These are phyloP conservation scores for Neurospora hispaniola DNA, from an alignment of 495 filamentous ascomycete species.

Conservation along the genomic window DNA sequence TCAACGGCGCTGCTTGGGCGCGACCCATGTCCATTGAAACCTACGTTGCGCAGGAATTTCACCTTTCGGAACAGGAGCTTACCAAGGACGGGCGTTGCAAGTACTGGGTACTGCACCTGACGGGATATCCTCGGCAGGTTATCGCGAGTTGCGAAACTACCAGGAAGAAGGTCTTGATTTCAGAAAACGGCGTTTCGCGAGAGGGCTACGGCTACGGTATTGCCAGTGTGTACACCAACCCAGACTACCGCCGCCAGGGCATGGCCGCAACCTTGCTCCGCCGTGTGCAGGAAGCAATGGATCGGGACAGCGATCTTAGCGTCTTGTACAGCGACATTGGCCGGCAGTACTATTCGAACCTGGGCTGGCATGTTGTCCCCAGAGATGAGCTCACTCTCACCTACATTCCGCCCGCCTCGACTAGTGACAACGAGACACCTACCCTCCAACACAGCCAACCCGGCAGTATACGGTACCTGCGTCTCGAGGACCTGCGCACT, in stretches of 20 bases:
- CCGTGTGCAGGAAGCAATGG: constrained; percentile 33
- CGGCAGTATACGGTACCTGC: constrained; percentile 21
- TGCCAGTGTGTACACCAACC: constrained; percentile 71
- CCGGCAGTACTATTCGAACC: constrained; percentile 67
- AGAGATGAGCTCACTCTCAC: constrained; percentile 63
- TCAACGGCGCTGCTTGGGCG: constrained; percentile 13
- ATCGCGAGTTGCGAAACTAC: constrained; percentile 75
- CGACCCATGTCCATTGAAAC: constrained; percentile 29
- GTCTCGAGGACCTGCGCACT: constrained; percentile 34
- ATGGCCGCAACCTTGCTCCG: constrained; percentile 54
- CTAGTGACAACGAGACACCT: not conserved
- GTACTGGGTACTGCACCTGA: constrained; percentile 60
- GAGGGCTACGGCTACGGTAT: constrained; percentile 63
- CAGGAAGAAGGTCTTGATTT: constrained; percentile 55
- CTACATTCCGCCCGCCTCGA: constrained; percentile 10
- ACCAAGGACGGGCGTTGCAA: constrained; percentile 50
- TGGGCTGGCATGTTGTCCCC: constrained; percentile 64
- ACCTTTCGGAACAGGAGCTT: constrained; percentile 45
- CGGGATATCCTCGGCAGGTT: constrained; percentile 32
- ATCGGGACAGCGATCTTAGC: constrained; percentile 45
- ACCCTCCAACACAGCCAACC: constrained; percentile 6
- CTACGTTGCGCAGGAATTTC: constrained; percentile 57
- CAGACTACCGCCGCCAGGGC: constrained; percentile 58
- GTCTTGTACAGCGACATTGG: constrained; percentile 87
- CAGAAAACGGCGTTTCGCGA: constrained; percentile 30